These are phyloP conservation scores for Nicotiana knightiana DNA, from an alignment of 257 asterid genomes.

Conservation along the genomic window DNA sequence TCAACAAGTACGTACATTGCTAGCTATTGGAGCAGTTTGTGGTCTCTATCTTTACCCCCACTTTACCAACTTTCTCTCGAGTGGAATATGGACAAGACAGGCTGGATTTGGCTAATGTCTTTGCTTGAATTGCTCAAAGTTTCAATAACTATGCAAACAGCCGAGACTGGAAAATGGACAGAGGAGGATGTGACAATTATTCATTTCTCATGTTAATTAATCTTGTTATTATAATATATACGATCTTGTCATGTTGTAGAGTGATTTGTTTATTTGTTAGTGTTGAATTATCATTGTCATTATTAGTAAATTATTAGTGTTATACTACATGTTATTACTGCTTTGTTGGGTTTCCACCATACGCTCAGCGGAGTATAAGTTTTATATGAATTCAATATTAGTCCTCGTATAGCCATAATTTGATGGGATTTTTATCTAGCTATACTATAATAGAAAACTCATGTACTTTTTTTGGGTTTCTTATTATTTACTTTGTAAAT, in stretches of 20 bases:
- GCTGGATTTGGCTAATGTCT: neutral
- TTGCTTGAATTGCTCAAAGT: neutral
- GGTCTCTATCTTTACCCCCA: neutral
- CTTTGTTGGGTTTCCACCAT: neutral
- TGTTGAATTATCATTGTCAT: neutral
- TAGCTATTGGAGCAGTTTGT: neutral
- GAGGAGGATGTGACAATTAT: neutral
- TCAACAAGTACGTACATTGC: neutral
- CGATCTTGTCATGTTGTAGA: neutral
- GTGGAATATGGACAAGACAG: constrained; percentile 12
- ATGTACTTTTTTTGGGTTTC: too few relatives aligned
- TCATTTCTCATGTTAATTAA: neutral
- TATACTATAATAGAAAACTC: too few relatives aligned
- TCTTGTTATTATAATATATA: neutral
- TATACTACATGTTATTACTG: neutral
- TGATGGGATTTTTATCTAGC: too few relatives aligned
- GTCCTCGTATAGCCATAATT: neutral
- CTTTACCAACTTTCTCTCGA: neutral
- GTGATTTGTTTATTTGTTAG: neutral
- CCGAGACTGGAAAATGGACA: neutral
- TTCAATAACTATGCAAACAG: neutral
- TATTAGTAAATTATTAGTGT: constrained; percentile 1
- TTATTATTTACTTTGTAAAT: too few relatives aligned
- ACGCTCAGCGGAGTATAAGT: neutral
- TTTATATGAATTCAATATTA: neutral